phyloP scores from a whole-genome alignment of 768 basidiomycete species.

The Pisolithus tinctorius region DNA sequence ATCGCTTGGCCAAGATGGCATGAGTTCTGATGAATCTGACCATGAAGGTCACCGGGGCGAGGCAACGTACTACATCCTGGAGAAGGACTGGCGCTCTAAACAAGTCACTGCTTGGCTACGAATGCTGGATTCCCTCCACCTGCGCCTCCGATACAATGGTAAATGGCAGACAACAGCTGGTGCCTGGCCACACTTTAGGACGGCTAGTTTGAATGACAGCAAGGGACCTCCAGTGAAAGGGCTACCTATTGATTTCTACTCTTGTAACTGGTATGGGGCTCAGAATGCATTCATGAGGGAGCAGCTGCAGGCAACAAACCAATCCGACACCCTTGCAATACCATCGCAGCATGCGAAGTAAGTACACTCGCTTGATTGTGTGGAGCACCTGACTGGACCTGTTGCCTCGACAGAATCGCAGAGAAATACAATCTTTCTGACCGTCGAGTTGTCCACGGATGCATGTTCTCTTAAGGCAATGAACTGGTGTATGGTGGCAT shows the following conservation, averaged over 20 bases:
- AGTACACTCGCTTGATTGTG: neutral
- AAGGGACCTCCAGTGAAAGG: neutral
- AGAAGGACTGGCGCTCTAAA: neutral
- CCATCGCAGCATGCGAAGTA: neutral
- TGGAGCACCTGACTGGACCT: neutral
- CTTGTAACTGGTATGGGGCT: neutral
- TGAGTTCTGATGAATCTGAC: constrained; percentile 2
- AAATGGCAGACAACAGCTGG: neutral
- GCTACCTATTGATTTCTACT: neutral
- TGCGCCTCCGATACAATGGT: too few relatives aligned
- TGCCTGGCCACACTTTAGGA: neutral
- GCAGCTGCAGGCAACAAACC: neutral
- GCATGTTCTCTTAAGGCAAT: neutral
- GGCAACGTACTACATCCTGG: neutral
- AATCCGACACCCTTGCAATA: neutral
- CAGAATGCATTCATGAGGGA: neutral
- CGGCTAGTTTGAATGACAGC: neutral
- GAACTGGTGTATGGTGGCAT: too few relatives aligned
- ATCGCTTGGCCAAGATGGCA: neutral
- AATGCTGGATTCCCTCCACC: too few relatives aligned
- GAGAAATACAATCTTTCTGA: neutral
- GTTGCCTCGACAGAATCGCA: neutral
- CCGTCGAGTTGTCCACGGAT: neutral
- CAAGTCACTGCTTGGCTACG: too few relatives aligned
- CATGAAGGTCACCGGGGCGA: neutral